Evolutionary conservation across 169 alveolate genomes (phyloP), one percentile per base, ranked within the genome.

Genomic region (Theileria luwenshuni): DNA sequence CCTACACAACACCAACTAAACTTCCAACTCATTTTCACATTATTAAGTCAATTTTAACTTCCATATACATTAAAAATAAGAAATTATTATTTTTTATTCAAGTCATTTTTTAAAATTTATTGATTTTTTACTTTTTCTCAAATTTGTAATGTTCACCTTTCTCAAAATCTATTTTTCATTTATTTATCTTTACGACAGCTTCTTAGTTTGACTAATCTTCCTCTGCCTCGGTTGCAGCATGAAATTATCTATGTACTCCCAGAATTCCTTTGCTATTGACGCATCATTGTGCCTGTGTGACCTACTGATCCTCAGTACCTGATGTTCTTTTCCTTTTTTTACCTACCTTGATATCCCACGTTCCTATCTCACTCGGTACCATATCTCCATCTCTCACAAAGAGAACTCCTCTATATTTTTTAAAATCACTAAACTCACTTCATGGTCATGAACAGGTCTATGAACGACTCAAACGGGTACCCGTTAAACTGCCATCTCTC

Each of bases 391-490:
- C 88, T 52, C 72, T 62, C 0, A 62, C 69, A 43, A 80, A 80
- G 8, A 80, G 69, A 3, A 62, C 88, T 13, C 88, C 83, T 59
- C 86, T 77, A 67, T 19, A 27, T 17, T 21, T 5, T 15, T 7
- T n/a, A 12, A 17, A 6, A 30, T 45, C 17, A 63, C 0, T 17
- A 2, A 2, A 28, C 38, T 10, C 63, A 77, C 85, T 88, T 88
- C 69, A 88, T 67, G 6, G 93, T 84, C 76, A 81, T 70, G 52
- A 79, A 83, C 70, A 88, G 47, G 32, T 84, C 87, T 32, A 87
- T 80, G 32, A 85, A 72, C 21, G 84, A 63, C 73, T 88, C 90
- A 58, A 74, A 88, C 0, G 93, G 93, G 33, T 88, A 88, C 8
- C 77, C 75, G 64, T 84, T 76, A 69, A 88, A 84, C 42, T 83